A percentile compares a stretch with the other conserved stretches of the same genome.
These are phyloP conservation scores for Citrus maxima DNA, from an alignment of 345 rosid species.

Conservation along the genomic window DNA sequence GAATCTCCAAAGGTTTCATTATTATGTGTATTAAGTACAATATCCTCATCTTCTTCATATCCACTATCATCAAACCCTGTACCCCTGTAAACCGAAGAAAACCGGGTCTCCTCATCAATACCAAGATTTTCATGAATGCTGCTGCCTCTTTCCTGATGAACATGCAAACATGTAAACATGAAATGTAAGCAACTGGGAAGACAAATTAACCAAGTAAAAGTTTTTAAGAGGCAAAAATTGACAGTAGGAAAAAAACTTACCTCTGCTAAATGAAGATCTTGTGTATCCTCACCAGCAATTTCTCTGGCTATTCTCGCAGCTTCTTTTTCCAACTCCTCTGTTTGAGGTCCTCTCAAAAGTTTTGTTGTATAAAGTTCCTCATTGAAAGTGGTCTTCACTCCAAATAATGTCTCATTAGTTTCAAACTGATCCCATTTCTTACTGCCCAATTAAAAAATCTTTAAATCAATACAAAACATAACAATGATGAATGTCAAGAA, in stretches of 20 bases:
- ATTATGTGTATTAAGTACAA: constrained; percentile 53
- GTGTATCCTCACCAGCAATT: constrained; percentile 84
- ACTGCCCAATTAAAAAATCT: constrained; percentile 10
- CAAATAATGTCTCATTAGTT: constrained; percentile 69
- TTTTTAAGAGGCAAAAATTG: constrained; percentile 7
- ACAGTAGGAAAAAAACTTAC: constrained; percentile 34
- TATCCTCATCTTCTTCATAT: constrained; percentile 63
- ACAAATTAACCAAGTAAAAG: not conserved
- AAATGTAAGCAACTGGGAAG: constrained; percentile 4
- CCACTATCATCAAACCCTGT: constrained; percentile 69
- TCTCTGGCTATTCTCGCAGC: constrained; percentile 86
- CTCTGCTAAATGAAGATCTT: constrained; percentile 92
- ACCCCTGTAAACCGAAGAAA: constrained; percentile 70
- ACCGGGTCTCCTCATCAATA: constrained; percentile 82
- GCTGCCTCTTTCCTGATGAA: constrained; percentile 80
- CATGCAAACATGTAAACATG: constrained; percentile 14
- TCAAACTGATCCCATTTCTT: constrained; percentile 93
- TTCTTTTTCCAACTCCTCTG: constrained; percentile 64
- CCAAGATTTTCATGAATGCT: constrained; percentile 53
- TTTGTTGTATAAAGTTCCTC: constrained; percentile 92
- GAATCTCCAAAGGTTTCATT: constrained; percentile 57
- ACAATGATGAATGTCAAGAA: not conserved
- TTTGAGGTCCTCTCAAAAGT: constrained; percentile 65
- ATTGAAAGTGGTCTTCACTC: constrained; percentile 80
- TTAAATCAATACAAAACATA: not conserved